These are phyloP conservation scores for Arthroderma sp. DNA, from an alignment of 2,329 filamentous ascomycete genomes.

Conservation along the genomic window DNA sequence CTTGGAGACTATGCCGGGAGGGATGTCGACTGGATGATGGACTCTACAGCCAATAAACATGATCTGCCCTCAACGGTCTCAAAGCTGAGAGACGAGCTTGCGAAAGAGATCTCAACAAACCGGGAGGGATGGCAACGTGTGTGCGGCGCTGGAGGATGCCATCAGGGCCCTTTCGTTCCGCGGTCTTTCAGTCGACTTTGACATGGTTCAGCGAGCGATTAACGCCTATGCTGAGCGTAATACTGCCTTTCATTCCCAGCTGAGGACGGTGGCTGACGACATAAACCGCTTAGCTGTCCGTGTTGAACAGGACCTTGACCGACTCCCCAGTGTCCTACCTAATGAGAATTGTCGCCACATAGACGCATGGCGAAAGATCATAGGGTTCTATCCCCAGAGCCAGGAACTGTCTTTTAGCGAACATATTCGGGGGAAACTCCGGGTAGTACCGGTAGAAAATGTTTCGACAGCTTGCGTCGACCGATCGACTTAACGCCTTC, in stretches of 20 bases:
- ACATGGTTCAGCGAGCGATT: constrained; percentile 11
- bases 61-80: neutral
- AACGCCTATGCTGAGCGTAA: constrained; percentile 10
- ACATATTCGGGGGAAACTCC: neutral
- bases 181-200: constrained; percentile 10
- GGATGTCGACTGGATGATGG: neutral
- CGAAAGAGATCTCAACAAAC: neutral
- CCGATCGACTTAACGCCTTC: neutral
- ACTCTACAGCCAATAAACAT: neutral
- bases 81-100: neutral
- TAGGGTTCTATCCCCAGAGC: constrained; percentile 5
- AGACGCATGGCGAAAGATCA: constrained; percentile 6
- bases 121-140: neutral
- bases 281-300: neutral
- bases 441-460: neutral
- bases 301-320: neutral
- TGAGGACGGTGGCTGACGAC: neutral
- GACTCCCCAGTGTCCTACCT: neutral
- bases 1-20: constrained; percentile 1
- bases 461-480: neutral
- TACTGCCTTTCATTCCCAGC: constrained; percentile 7
- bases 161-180: neutral
- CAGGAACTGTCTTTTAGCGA: neutral
- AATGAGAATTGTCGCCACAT: neutral
- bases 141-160: constrained; percentile 3